Base-by-base conservation (phyloP, 345 rosid genomes). In the Ceriops zippeliana region DNA sequence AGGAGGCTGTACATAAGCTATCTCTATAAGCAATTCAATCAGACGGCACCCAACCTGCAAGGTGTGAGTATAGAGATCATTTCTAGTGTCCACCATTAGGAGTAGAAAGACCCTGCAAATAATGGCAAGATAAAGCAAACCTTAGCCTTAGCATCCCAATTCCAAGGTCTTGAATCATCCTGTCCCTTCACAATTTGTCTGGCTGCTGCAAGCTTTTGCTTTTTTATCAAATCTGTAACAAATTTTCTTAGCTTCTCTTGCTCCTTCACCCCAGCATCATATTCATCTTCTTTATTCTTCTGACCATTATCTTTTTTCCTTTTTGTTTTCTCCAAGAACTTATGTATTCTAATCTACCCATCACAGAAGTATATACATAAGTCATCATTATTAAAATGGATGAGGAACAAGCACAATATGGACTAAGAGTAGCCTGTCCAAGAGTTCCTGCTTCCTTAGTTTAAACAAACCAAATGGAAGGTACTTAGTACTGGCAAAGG, bases 31-130 rank as follows among this genome's bases (percentile, higher is more conserved):
- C 77, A 96, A 79, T 70, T 96, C 98, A 70, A 96, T 85, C 27
- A 96, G 85, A 47, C 89, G 92, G 77, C 97, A 86, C 70, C 99
- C 99, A 80, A 95, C 98, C 99, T 95, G 75, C 61, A 69, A 77
- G 60, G 66, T 62, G 58, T 32, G 66, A 66, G 17, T 35, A 47
- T 15, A 54, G 46, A 67, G 65, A 79, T 42, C 61, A 71, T 52
- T 8, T 63, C 13, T 47, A 6, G 42, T 32, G 68, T 21, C 56
- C 35, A 52, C 32, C 42, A 68, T 20, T 59, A 75, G 38, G 27
- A 69, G 22, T 2, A 47, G 60, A 46, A 34, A 42, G 21, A 8
- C 47, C 62, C 67, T 51, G 46, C 52, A 21, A 67, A 62, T 38
- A 58, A 65, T 52, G 24, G 65, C 62, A 67, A 71, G 75, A 73